Evolutionary conservation across 2,329 filamentous ascomycete genomes (phyloP), one percentile per base, ranked within the genome.

Genomic region (Proliferodiscus dingleyae): DNA sequence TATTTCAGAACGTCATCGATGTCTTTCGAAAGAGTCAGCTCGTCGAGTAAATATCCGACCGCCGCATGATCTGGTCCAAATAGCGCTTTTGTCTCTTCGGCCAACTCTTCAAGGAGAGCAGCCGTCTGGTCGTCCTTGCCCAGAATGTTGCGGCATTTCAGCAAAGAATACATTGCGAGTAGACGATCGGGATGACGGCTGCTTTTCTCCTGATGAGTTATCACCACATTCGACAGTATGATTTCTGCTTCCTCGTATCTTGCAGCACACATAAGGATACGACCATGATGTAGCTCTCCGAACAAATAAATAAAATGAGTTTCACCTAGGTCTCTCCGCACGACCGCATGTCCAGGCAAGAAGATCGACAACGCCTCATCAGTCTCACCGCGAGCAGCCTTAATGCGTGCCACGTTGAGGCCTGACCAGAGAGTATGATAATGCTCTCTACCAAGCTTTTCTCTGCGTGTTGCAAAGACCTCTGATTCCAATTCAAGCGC

Each of bases 21-120:
- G 18, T 46, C 37, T 24, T 41, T 46, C 19, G 43, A 46, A 19
- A 46, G 37, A 46, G 41, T 13, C 29, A 23, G 29, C 7, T 37
- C 30, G 37, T 46, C 43, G 1, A 46, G 29, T 21, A 46, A 2
- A 37, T 46, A 46, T 21, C 29, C 41, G 37, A 46, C 37, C 30
- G 43, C 43, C 37, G 43, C 21, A 43, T 47, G 45, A 16, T 44
- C 41, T 19, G 45, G 16, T 32, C 33, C 45, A 33, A 47, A 47
- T 15, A 43, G 11, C 32, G 22, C 45, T 34, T 47, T 42, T 21
- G 40, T 29, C 8, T 39, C 45, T 23, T 47, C 38, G 30, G 43
- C 36, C 32, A 46, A 28, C 3, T 46, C 43, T 30, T 46, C 6
- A 16, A 46, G 37, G 18, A 45, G 43, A 9, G 30, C 10, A 21